A percentile compares a stretch with the other conserved stretches of the same genome.
Conservation (phyloP, 768 basidiomycete species). For the Lepiota brunneoincarnata region DNA sequence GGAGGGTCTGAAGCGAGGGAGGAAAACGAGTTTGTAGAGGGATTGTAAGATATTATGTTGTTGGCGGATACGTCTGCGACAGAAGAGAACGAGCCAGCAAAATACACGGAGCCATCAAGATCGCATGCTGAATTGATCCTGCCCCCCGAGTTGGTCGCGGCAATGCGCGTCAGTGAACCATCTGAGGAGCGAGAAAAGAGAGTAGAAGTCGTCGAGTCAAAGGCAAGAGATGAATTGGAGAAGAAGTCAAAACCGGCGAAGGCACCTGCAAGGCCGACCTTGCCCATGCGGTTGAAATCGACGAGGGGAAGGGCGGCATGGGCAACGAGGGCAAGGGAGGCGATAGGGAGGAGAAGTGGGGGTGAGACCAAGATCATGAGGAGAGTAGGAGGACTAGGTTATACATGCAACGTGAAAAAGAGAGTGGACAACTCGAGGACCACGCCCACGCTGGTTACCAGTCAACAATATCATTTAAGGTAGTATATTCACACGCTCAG, state of each 20-base stretch:
- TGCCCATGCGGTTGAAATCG: conserved; percentile 77
- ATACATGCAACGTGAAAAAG: conserved; percentile 11
- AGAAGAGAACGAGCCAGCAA: conserved; percentile 83
- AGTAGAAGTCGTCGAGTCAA: conserved; percentile 72
- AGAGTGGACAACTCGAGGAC: conserved; percentile 5
- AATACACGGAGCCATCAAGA: conserved; percentile 65
- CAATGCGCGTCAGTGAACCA: conserved; percentile 68
- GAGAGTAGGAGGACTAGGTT: conserved; percentile 6
- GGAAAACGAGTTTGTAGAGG: conserved; percentile 54
- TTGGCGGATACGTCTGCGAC: conserved; percentile 54
- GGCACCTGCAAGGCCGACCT: conserved; percentile 82
- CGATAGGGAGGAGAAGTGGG: conserved; percentile 23
- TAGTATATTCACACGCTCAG: conserved; percentile 8
- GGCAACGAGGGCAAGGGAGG: conserved; percentile 24
- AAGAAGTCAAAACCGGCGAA: conserved; percentile 86
- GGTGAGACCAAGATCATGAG: conserved; percentile 22
- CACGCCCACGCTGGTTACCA: background rate
- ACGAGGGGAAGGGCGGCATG: conserved; percentile 36
- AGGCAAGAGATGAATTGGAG: conserved; percentile 52
- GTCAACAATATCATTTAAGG: conserved; percentile 3
- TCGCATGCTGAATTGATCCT: conserved; percentile 71
- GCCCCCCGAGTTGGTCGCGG: conserved; percentile 79
- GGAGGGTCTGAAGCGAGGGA: conserved; percentile 67
- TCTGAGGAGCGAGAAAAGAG: conserved; percentile 62
- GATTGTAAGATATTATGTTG: conserved; percentile 78